Evolutionary conservation across 768 basidiomycete species (phyloP).

Genomic region (Saitozyma podzolica): DNA sequence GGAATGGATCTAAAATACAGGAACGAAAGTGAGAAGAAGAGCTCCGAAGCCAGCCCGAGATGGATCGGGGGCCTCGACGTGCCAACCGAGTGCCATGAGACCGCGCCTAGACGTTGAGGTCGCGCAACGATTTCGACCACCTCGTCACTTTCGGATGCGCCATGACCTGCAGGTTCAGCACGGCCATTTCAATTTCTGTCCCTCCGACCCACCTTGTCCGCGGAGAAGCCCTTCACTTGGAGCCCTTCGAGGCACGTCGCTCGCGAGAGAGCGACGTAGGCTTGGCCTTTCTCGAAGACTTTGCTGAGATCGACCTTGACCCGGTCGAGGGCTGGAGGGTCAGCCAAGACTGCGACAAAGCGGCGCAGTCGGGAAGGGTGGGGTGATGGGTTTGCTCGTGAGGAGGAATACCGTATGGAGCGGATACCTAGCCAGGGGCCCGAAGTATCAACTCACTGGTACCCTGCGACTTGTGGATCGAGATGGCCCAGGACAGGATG

Average conservation of each 20-base stretch:
- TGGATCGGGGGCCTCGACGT: too few relatives aligned
- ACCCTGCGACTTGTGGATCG: slow-evolving; percentile 96
- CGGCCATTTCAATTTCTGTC: background rate
- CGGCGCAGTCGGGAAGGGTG: too few relatives aligned
- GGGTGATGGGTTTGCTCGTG: too few relatives aligned
- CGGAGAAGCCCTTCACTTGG: slow-evolving; percentile 47
- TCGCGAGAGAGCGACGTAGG: slow-evolving; percentile 51
- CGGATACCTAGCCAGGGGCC: background rate
- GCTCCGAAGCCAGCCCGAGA: too few relatives aligned
- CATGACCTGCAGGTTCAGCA: slow-evolving; percentile 33
- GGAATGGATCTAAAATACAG: too few relatives aligned
- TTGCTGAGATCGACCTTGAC: slow-evolving; percentile 91
- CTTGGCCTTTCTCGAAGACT: slow-evolving; percentile 69
- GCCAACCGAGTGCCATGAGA: too few relatives aligned
- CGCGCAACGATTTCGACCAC: slow-evolving; percentile 34
- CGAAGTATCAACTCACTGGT: slow-evolving; percentile 60
- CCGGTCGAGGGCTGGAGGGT: slow-evolving; percentile 66
- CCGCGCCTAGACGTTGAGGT: slow-evolving; percentile 22
- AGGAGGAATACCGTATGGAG: background rate
- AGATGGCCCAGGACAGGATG: slow-evolving; percentile 95
- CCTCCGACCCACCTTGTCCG: slow-evolving; percentile 38
- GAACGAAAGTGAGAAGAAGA: too few relatives aligned
- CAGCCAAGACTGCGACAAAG: background rate
- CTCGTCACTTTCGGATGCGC: slow-evolving; percentile 44
- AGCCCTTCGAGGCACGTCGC: slow-evolving; percentile 51